Evolutionary conservation across 305 asterid species (phyloP).

Genomic region (Solanum hybrid): DNA sequence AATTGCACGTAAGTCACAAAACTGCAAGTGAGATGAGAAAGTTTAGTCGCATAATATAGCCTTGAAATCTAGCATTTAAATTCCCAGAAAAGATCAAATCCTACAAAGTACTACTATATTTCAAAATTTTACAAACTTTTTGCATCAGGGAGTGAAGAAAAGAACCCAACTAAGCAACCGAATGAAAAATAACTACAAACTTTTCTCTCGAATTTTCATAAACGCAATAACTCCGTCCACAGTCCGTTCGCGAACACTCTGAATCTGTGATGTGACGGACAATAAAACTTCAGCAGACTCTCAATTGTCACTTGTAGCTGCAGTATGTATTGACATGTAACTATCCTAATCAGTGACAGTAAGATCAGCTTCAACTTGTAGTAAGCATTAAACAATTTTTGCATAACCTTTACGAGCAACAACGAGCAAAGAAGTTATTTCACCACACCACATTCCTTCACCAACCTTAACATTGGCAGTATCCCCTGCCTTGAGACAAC

Average conservation of each 20-base stretch:
- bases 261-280: conserved; percentile 39
- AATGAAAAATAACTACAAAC: too few species aligned
- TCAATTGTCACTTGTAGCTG: conserved; percentile 62
- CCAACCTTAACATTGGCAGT: conserved; percentile 63
- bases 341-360: conserved; percentile 73
- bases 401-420: conserved; percentile 77
- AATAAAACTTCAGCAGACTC: conserved; percentile 59
- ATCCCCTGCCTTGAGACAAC: conserved; percentile 78
- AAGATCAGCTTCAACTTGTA: conserved; percentile 87
- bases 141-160: too few species aligned
- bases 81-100: too few species aligned
- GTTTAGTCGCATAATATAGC: too few species aligned
- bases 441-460: conserved; percentile 24
- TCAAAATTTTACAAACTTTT: too few species aligned
- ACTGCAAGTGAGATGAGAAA: too few species aligned
- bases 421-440: conserved; percentile 72
- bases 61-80: too few species aligned
- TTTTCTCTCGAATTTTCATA: too few species aligned
- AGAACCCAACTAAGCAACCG: too few species aligned
- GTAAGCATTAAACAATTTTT: conserved; percentile 64
- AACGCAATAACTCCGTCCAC: conserved; percentile 49
- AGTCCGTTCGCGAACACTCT: conserved; percentile 49
- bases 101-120: too few species aligned
- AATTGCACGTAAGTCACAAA: too few species aligned
- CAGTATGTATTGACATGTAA: conserved; percentile 60